These are phyloP conservation scores for Fusarium agapanthi DNA, from an alignment of 2,329 filamentous ascomycete species.

Conservation along the genomic window DNA sequence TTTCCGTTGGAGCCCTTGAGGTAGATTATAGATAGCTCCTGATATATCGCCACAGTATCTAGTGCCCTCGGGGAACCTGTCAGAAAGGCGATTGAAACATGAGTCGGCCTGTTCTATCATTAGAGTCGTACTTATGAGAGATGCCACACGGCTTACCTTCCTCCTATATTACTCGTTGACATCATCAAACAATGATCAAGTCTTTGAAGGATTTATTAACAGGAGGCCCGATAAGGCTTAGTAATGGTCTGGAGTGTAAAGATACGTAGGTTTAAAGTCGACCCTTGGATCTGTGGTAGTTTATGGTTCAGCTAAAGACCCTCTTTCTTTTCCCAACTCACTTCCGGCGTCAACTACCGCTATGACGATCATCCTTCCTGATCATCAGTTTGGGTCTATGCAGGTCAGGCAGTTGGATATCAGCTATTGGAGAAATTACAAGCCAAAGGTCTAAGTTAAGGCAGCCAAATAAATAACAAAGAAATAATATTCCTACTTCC, in stretches of 20 bases:
- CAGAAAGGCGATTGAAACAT: not conserved
- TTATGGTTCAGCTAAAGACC: not conserved
- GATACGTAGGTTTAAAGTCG: too few species aligned
- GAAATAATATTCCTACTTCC: not conserved
- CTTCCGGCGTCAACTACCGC: too few species aligned
- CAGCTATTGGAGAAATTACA: too few species aligned
- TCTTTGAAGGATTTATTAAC: too few species aligned
- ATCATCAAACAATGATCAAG: not conserved
- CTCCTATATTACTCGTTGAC: too few species aligned
- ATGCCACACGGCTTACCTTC: not conserved
- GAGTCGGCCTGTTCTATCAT: not conserved
- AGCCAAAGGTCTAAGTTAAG: too few species aligned
- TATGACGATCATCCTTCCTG: too few species aligned
- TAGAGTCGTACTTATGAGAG: accelerated
- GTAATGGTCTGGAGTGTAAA: too few species aligned
- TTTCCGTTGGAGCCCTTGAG: constrained; percentile 52
- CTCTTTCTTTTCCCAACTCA: too few species aligned
- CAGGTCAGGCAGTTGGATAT: accelerated
- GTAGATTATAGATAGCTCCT: constrained; percentile 45
- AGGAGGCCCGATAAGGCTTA: not conserved
- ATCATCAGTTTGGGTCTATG: not conserved
- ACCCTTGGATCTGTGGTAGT: not conserved
- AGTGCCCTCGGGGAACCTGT: not conserved
- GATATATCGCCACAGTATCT: not conserved
- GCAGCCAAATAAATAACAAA: too few species aligned